A percentile compares a stretch with the other conserved stretches of the same genome.
phyloP scores from a whole-genome alignment of 257 asterid genomes.

The Verbena officinalis region DNA sequence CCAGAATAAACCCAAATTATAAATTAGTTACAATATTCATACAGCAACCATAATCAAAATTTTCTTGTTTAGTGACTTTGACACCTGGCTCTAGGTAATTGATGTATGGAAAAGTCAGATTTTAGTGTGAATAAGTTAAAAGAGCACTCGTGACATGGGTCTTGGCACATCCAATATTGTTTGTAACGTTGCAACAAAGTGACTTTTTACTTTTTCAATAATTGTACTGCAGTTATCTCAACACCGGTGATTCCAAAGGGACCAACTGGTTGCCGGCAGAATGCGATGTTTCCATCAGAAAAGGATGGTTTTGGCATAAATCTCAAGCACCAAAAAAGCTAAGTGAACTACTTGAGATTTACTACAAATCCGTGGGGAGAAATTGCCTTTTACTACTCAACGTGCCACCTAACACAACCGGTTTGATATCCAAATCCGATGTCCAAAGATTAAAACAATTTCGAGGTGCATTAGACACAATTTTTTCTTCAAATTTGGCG shows the following conservation, averaged over 20 bases:
- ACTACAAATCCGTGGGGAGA: conserved; percentile 93
- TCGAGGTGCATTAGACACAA: conserved; percentile 56
- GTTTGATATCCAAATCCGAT: conserved; percentile 69
- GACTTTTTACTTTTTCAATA: background rate
- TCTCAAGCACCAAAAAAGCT: conserved; percentile 68
- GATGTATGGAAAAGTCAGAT: background rate
- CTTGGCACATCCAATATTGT: conserved; percentile 9
- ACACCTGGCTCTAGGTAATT: background rate
- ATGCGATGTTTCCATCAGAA: conserved; percentile 86
- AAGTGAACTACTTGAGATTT: conserved; percentile 56
- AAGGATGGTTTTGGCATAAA: conserved; percentile 96
- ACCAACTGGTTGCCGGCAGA: conserved; percentile 90
- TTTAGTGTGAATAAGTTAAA: background rate
- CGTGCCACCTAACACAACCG: conserved; percentile 84
- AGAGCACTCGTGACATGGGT: background rate
- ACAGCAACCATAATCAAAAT: too few species aligned
- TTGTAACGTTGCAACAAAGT: background rate
- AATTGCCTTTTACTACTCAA: conserved; percentile 82
- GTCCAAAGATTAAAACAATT: conserved; percentile 59
- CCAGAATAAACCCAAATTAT: too few species aligned
- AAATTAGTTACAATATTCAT: too few species aligned
- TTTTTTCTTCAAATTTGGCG: conserved; percentile 61
- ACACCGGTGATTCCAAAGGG: conserved; percentile 80
- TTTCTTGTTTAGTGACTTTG: too few species aligned
- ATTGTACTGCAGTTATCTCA: conserved; percentile 63